phyloP scores from a whole-genome alignment of 2,329 filamentous ascomycete species.

The Amauroascus verrucosus region DNA sequence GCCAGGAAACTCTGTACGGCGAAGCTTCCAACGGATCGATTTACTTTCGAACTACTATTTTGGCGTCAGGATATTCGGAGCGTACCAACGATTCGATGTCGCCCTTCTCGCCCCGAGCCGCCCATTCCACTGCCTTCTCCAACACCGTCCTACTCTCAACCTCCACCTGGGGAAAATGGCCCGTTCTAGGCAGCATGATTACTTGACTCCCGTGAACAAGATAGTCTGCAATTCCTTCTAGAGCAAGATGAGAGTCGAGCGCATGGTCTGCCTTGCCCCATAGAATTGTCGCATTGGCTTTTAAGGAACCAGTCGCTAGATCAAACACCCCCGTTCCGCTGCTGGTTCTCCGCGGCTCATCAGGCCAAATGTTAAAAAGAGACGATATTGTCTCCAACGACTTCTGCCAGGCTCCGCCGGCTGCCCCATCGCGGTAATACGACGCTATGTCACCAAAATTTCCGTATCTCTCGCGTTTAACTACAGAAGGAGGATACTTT shows the following conservation, averaged over 20 bases:
- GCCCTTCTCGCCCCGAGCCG: conserved; percentile 28
- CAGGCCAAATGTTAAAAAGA: conserved; percentile 35
- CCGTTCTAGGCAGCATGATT: conserved; percentile 39
- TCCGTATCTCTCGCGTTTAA: conserved; percentile 29
- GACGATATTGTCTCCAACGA: conserved; percentile 41
- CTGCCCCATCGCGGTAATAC: conserved; percentile 46
- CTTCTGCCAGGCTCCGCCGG: conserved; percentile 41
- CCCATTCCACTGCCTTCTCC: conserved; percentile 33
- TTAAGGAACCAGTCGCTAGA: conserved; percentile 39
- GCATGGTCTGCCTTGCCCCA: conserved; percentile 46
- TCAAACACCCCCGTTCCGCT: conserved; percentile 38
- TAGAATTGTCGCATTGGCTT: conserved; percentile 44
- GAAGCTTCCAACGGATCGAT: background rate
- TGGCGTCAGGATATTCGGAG: conserved; percentile 27
- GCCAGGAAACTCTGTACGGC: background rate
- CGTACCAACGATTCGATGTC: conserved; percentile 26
- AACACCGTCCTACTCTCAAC: conserved; percentile 35
- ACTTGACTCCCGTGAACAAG: conserved; percentile 43
- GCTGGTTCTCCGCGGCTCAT: conserved; percentile 24
- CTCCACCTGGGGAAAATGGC: conserved; percentile 47
- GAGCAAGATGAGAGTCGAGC: conserved; percentile 39
- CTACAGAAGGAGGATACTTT: conserved; percentile 35
- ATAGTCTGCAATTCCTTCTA: conserved; percentile 46
- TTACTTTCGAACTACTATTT: conserved; percentile 27
- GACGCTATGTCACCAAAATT: conserved; percentile 44